Evolutionary conservation across 2,329 filamentous ascomycete genomes (phyloP), one percentile per base, ranked within the genome.

Genomic region (Monosporascus sp.): DNA sequence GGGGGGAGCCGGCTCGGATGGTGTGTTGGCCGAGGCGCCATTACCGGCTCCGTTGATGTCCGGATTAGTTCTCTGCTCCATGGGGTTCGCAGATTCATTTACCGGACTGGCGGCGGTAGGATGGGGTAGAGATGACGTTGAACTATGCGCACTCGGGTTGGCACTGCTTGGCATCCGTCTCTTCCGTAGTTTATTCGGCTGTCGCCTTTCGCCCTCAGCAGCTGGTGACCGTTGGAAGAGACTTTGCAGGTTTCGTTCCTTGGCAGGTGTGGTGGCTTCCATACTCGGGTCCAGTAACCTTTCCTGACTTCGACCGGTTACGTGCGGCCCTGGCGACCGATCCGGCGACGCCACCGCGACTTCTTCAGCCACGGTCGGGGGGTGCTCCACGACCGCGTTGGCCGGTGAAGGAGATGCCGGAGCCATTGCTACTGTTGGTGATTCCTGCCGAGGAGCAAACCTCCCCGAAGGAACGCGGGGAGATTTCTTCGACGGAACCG

Each of bases 101-200:
- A 64, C 69, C 2, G 81, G 79, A 6, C 80, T 81, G 2, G 70
- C 68, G 9, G 71, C 65, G 44, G 72, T 68, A 14, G 74, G 76
- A 39, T 76, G 70, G 6, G 74, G 68, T 17, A 96, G 74, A 7
- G 92, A 97, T 17, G 88, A 83, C 6, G 83, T 88, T 17, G 94
- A 97, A 65, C 92, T 97, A 58, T 96, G 91, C 0, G 93, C 92
- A 66, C 93, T 97, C 20, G 86, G 86, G 61, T 90, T 92, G 22
- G 88, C 73, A 64, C 89, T 90, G 42, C 84, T 86, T 0, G 89
- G 86, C 51, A 88, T 75, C 57, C 85, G 80, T 70, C 90, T 96
- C 76, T 97, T 97, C 69, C 87, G 88, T 49, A 99, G 75, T 70
- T 97, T 96, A 65, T 96, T 97, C 0, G 91, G 90, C 66, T 86